A percentile compares a stretch with the other conserved stretches of the same genome.
phyloP scores from a whole-genome alignment of 73 alveolate species.

The Paramecium sonneborni region DNA sequence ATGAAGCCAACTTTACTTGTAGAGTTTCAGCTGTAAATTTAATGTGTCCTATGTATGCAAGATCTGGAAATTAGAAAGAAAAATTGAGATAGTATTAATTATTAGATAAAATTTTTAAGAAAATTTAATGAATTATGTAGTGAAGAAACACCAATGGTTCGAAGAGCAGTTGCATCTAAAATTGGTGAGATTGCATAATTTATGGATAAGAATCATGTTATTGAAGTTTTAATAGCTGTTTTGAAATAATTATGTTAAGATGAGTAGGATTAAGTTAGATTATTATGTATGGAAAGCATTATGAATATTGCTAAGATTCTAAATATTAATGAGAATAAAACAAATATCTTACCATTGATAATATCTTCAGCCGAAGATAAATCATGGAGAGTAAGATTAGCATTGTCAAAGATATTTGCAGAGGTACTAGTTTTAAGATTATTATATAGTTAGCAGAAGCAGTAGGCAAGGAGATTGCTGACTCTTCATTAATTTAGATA shows the following conservation, averaged over 20 bases:
- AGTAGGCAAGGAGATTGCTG: conserved; percentile 92
- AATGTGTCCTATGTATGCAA: conserved; percentile 88
- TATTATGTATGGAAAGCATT: conserved; percentile 88
- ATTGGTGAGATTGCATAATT: conserved; percentile 92
- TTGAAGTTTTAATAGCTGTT: conserved; percentile 87
- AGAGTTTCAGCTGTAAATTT: conserved; percentile 96
- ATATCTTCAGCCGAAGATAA: conserved; percentile 94
- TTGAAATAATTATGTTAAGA: conserved; percentile 89
- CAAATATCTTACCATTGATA: conserved; percentile 89
- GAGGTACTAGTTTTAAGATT: conserved; percentile 53
- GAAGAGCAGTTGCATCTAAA: conserved; percentile 95
- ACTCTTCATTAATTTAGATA: conserved; percentile 86
- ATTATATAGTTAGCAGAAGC: conserved; percentile 86
- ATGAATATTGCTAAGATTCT: conserved; percentile 91
- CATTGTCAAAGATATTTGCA: conserved; percentile 94
- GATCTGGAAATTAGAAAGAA: conserved; percentile 92
- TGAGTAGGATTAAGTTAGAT: conserved; percentile 97
- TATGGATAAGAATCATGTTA: conserved; percentile 91
- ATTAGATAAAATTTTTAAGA: neutral
- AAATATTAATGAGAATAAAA: conserved; percentile 87
- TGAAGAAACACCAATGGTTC: conserved; percentile 98
- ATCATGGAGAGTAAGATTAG: conserved; percentile 98
- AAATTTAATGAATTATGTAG: conserved; percentile 94
- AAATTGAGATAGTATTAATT: conserved; percentile 83
- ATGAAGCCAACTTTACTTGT: conserved; percentile 93